Evolutionary conservation across 2,329 filamentous ascomycete species (phyloP).

Genomic region (Cladosporium sphaerospermum): DNA sequence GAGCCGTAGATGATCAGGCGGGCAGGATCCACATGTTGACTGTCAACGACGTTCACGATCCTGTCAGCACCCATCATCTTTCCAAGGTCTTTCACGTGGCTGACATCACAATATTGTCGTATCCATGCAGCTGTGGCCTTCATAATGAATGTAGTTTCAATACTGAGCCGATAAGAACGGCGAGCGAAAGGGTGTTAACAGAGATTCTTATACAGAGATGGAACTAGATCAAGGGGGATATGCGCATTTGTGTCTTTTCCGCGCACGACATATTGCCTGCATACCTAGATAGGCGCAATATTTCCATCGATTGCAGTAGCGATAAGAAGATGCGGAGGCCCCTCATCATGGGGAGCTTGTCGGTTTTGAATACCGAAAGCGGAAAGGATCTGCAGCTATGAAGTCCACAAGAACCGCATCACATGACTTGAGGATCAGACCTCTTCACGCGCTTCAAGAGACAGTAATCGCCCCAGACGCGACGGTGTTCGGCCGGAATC

Average conservation of each 20-base stretch:
- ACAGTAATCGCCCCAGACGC: constrained; percentile 86
- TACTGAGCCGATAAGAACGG: not conserved
- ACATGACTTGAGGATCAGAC: not conserved
- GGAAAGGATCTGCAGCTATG: not conserved
- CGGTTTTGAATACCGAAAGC: constrained; percentile 8
- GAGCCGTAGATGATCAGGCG: not conserved
- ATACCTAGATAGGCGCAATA: not conserved
- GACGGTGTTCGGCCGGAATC: constrained; percentile 61
- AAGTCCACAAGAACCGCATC: not conserved
- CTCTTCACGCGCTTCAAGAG: constrained; percentile 53
- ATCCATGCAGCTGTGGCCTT: not conserved
- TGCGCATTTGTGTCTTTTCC: not conserved
- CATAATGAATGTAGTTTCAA: not conserved
- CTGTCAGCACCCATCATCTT: not conserved
- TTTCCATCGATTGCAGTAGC: constrained; percentile 9
- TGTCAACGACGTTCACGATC: not conserved
- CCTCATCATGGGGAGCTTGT: constrained; percentile 2
- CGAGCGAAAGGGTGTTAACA: too few species aligned
- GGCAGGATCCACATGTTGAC: not conserved
- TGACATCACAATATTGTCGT: not conserved
- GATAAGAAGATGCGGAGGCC: constrained; percentile 11
- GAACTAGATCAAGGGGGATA: not conserved
- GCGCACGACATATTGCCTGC: not conserved
- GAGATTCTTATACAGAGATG: too few species aligned
- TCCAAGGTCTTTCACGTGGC: not conserved